phyloP scores from a whole-genome alignment of 345 rosid genomes.

The Citrus inodora region DNA sequence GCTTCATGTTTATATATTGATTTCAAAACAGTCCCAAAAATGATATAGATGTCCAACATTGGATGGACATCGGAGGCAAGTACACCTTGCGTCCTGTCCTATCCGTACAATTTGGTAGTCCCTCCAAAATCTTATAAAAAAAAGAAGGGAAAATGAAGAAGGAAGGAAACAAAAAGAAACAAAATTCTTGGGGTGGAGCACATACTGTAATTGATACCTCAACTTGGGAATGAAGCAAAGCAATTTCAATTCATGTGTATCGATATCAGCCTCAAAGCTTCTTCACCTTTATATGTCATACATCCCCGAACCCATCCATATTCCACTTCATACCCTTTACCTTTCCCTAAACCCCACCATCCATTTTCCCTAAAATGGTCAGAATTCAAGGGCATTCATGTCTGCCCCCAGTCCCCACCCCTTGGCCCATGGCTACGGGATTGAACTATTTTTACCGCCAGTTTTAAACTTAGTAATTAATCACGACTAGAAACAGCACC shows the following conservation, averaged over 20 bases:
- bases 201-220: conserved; percentile 27
- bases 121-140: neutral
- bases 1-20: too few relatives aligned
- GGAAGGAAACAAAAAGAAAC: neutral
- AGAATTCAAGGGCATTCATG: neutral
- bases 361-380: neutral
- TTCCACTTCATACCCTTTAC: conserved; percentile 7
- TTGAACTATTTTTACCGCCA: conserved; percentile 22
- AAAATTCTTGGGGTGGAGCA: neutral
- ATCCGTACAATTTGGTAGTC: neutral
- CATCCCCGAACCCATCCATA: neutral
- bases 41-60: too few relatives aligned
- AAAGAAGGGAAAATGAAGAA: conserved; percentile 1
- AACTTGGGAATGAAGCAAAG: conserved; percentile 36
- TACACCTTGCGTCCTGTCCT: neutral
- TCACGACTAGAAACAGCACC: conserved; percentile 16
- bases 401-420: neutral
- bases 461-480: neutral
- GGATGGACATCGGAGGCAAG: neutral
- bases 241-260: neutral
- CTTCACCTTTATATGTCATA: neutral
- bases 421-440: too few relatives aligned
- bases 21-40: too few relatives aligned
- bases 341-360: neutral
- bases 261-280: neutral